A percentile compares a stretch with the other conserved stretches of the same genome.
Evolutionary conservation across 169 alveolate genomes (phyloP).

Genomic region (Eimeria brunetti): DNA sequence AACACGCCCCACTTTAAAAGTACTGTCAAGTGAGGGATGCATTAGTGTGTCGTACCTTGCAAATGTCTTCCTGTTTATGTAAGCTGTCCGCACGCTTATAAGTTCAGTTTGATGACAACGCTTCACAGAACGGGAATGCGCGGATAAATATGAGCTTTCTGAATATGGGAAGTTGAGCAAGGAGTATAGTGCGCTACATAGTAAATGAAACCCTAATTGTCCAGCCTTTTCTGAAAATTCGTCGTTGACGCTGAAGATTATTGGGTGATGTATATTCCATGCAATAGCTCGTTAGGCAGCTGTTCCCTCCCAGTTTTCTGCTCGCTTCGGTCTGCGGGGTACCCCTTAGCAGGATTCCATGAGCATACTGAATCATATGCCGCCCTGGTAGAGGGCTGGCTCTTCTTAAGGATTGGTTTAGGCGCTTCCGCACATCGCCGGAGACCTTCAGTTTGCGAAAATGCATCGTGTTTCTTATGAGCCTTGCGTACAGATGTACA

Average conservation of each 20-base stretch:
- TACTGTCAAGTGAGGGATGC: background rate
- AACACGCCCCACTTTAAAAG: background rate
- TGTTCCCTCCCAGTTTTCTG: background rate
- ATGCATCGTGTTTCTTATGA: background rate
- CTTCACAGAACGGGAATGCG: background rate
- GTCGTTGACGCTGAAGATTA: background rate
- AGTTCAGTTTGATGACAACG: background rate
- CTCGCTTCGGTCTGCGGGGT: background rate
- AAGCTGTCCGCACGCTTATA: background rate
- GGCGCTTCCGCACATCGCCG: background rate
- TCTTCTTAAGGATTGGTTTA: conserved; percentile 11
- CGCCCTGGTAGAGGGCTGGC: background rate
- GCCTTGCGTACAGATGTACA: background rate
- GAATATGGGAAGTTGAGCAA: background rate
- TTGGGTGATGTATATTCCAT: background rate
- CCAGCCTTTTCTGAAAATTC: too few species aligned
- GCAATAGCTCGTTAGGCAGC: background rate
- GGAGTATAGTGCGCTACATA: too few species aligned
- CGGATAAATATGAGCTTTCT: background rate
- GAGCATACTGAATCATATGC: background rate
- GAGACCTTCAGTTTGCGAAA: background rate
- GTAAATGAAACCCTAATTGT: too few species aligned
- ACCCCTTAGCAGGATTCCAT: background rate
- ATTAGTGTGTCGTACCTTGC: background rate
- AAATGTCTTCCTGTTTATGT: background rate